Conservation (phyloP, 306 rosid species). For the Cicer pinnatifidum region DNA sequence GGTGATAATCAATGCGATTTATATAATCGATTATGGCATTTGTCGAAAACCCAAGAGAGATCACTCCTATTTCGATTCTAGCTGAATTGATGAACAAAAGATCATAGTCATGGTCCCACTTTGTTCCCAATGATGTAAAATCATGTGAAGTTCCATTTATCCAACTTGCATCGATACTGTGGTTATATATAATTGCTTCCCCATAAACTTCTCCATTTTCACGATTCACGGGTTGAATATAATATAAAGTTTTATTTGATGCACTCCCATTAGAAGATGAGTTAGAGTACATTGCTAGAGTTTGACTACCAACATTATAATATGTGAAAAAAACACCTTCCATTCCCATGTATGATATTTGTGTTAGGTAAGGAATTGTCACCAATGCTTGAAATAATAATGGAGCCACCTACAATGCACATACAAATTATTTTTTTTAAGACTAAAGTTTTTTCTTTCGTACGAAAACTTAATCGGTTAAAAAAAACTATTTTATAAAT, state of each 20-base stretch:
- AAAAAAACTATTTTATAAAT: neutral
- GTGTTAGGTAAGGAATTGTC: slow-evolving; percentile 52
- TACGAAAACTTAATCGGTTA: neutral
- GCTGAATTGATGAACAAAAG: slow-evolving; percentile 48
- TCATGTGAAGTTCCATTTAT: slow-evolving; percentile 36
- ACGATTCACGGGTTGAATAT: slow-evolving; percentile 49
- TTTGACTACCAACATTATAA: slow-evolving; percentile 47
- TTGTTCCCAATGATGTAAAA: slow-evolving; percentile 47
- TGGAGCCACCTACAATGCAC: slow-evolving; percentile 56
- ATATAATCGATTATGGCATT: slow-evolving; percentile 33
- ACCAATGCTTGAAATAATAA: slow-evolving; percentile 53
- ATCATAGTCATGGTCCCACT: slow-evolving; percentile 45
- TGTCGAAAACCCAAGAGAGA: slow-evolving; percentile 56
- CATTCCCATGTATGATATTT: slow-evolving; percentile 58
- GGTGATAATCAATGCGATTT: slow-evolving; percentile 18
- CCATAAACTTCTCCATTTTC: slow-evolving; percentile 54
- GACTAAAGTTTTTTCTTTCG: neutral
- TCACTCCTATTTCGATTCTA: slow-evolving; percentile 45
- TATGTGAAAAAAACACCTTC: slow-evolving; percentile 61
- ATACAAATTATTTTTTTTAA: neutral
- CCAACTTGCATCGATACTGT: slow-evolving; percentile 43
- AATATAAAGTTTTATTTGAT: slow-evolving; percentile 26
- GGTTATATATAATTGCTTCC: slow-evolving; percentile 34
- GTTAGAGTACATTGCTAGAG: slow-evolving; percentile 57
- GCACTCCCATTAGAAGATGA: slow-evolving; percentile 38